Evolutionary conservation across 2,329 filamentous ascomycete genomes (phyloP).

Genomic region (Alternaria tenuissima): DNA sequence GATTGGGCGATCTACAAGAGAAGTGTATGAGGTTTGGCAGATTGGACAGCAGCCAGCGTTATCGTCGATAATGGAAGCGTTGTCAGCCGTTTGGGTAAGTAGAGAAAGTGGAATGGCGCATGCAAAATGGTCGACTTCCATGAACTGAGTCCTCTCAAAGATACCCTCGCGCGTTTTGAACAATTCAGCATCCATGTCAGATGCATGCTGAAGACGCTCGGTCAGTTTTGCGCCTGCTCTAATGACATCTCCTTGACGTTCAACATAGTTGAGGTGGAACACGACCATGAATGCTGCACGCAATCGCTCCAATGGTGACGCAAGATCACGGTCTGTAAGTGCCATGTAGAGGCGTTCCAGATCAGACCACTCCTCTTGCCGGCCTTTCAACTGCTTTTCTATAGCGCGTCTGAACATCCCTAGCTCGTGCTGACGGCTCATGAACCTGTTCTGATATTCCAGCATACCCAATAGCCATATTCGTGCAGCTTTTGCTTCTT

Average conservation of each 20-base stretch:
- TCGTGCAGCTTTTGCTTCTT: constrained; percentile 12
- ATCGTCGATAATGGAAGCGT: constrained; percentile 7
- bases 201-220: constrained; percentile 3
- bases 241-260: constrained; percentile 9
- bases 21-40: constrained; percentile 33
- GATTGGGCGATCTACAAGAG: constrained; percentile 13
- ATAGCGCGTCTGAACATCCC: constrained; percentile 22
- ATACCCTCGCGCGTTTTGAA: constrained; percentile 11
- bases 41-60: constrained; percentile 26
- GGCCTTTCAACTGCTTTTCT: constrained; percentile 18
- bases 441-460: constrained; percentile 7
- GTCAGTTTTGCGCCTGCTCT: background rate
- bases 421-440: constrained; percentile 13
- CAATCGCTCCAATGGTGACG: constrained; percentile 16
- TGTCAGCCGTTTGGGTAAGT: background rate
- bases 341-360: constrained; percentile 30
- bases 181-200: background rate
- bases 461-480: constrained; percentile 23
- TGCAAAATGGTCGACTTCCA: constrained; percentile 31
- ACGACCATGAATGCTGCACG: constrained; percentile 17
- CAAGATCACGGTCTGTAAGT: constrained; percentile 20
- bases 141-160: background rate
- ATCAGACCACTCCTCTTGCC: constrained; percentile 11
- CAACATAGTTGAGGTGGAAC: constrained; percentile 23
- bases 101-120: constrained; percentile 27